Conservation (phyloP, 495 filamentous ascomycete genomes). For the Tuber melanosporum region DNA sequence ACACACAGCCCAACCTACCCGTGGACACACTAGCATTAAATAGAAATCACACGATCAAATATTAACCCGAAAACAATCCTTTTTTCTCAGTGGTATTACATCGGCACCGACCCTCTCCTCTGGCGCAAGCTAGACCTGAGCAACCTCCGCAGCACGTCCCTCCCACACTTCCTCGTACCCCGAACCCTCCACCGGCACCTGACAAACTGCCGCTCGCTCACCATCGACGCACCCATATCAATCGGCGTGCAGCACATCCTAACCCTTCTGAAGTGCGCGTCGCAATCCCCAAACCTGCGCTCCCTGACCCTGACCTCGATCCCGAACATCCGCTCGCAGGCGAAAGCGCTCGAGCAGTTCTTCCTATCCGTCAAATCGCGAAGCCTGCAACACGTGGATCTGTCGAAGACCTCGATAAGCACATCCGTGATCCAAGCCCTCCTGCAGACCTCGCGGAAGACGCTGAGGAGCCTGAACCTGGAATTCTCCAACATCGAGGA, state of each 20-base stretch:
- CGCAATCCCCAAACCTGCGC: conserved; percentile 14
- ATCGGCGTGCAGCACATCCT: conserved; percentile 17
- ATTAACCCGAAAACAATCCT: background rate
- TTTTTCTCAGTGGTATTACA: conserved; percentile 32
- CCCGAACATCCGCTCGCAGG: conserved; percentile 18
- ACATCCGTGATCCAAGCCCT: conserved; percentile 30
- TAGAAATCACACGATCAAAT: background rate
- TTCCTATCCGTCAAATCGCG: conserved; percentile 19
- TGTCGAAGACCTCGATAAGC: conserved; percentile 28
- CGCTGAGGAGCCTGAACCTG: conserved; percentile 21
- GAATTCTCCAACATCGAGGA: conserved; percentile 36
- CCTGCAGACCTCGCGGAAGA: conserved; percentile 28
- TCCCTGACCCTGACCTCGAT: conserved; percentile 21
- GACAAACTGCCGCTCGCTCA: conserved; percentile 22
- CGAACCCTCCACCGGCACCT: conserved; percentile 18
- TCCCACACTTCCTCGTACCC: conserved; percentile 20
- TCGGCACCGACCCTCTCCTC: conserved; percentile 29
- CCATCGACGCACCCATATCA: conserved; percentile 19
- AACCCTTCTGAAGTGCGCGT: conserved; percentile 19
- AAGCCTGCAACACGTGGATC: conserved; percentile 26
- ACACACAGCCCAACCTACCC: background rate
- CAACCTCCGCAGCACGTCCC: conserved; percentile 19
- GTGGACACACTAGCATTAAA: background rate
- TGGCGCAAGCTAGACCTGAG: conserved; percentile 34
- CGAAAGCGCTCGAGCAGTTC: conserved; percentile 26